phyloP scores from a whole-genome alignment of 148 eudicot genomes.

The Nepenthes gracilis region DNA sequence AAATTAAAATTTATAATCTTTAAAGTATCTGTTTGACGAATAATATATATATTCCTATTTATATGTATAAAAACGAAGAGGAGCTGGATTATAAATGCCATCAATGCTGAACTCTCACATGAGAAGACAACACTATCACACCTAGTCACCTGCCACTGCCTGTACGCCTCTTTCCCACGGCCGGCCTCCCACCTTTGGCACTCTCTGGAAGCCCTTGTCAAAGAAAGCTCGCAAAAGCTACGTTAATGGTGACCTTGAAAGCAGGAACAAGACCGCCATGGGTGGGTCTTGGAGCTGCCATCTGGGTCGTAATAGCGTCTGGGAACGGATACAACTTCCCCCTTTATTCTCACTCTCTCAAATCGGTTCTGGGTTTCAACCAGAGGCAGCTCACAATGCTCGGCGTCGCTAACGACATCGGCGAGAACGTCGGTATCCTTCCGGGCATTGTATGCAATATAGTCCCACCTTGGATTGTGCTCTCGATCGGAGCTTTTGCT shows the following conservation, averaged over 20 bases:
- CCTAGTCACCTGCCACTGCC: no score
- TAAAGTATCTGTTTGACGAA: no score
- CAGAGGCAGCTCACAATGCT: constrained; percentile 65
- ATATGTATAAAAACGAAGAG: no score
- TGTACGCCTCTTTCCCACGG: no score
- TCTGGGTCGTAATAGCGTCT: constrained; percentile 57
- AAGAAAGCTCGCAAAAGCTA: not conserved
- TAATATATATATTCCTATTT: no score
- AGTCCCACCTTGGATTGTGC: constrained; percentile 67
- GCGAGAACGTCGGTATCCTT: constrained; percentile 60
- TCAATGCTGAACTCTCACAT: no score
- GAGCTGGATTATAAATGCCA: no score
- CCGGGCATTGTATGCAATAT: constrained; percentile 53
- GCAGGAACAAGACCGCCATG: constrained; percentile 69
- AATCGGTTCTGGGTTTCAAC: constrained; percentile 57
- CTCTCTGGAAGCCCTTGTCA: no score
- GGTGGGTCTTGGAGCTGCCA: constrained; percentile 70
- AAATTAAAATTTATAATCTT: no score
- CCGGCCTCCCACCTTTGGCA: no score
- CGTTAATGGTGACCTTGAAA: constrained; percentile 27
- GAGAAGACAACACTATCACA: no score
- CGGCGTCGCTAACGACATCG: constrained; percentile 75
- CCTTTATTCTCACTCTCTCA: constrained; percentile 57
- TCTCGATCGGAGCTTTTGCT: constrained; percentile 37
- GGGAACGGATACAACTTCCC: constrained; percentile 67